A percentile compares a stretch with the other conserved stretches of the same genome.
phyloP scores from a whole-genome alignment of 1,284 basidiomycete species.

The Neotropicomus parvogracilis region DNA sequence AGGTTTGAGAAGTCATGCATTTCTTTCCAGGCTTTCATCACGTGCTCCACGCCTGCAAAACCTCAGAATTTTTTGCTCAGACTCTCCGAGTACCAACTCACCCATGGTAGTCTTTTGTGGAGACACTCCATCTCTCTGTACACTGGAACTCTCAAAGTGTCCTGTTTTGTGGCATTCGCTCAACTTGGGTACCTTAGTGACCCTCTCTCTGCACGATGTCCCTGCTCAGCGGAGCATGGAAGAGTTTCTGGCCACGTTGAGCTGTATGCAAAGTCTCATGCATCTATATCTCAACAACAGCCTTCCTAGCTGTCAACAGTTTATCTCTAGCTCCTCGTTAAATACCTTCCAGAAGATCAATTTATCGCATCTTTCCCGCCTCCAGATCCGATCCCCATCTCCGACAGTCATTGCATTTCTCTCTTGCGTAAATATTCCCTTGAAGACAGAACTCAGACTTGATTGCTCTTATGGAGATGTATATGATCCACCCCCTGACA shows the following conservation, averaged over 20 bases:
- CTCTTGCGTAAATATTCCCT: conserved; percentile 1
- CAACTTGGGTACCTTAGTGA: conserved; percentile 25
- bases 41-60: conserved; percentile 6
- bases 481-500: background rate
- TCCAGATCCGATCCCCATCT: background rate
- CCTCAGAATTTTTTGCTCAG: background rate
- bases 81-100: background rate
- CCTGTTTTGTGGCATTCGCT: conserved; percentile 25
- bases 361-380: background rate
- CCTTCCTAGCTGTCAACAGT: background rate
- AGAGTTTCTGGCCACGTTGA: conserved; percentile 25
- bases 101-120: conserved; percentile 3
- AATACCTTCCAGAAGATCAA: background rate
- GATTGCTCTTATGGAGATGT: background rate
- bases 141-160: conserved; percentile 26
- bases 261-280: conserved; percentile 29
- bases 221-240: conserved; percentile 14
- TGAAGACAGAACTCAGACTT: background rate
- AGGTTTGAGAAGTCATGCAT: fast-evolving
- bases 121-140: conserved; percentile 26
- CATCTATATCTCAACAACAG: conserved; percentile 20
- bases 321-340: background rate
- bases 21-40: conserved; percentile 4
- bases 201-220: conserved; percentile 19
- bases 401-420: background rate